Evolutionary conservation across 805 yeast species (phyloP).

Genomic region (Torulaspora microellipsoides): DNA sequence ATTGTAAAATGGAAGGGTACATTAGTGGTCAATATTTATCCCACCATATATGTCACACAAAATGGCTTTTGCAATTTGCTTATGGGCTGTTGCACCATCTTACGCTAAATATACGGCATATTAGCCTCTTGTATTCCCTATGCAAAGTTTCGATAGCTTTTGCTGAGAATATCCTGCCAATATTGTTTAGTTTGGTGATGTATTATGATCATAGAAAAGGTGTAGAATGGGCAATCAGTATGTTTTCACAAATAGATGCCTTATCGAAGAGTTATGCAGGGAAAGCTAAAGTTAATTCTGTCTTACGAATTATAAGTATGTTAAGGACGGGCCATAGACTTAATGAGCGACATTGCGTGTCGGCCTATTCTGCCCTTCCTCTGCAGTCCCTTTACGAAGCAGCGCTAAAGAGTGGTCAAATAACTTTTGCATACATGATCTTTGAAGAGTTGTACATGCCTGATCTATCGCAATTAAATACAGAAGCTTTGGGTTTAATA

Average conservation of each 20-base stretch:
- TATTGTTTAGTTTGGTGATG: constrained; percentile 12
- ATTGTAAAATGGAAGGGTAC: constrained; percentile 4
- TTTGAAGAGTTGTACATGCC: constrained; percentile 33
- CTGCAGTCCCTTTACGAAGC: constrained; percentile 9
- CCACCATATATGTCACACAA: not conserved
- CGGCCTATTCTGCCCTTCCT: constrained; percentile 22
- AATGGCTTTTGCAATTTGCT: constrained; percentile 12
- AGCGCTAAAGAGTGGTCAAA: constrained; percentile 18
- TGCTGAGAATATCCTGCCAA: constrained; percentile 8
- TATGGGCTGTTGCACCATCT: constrained; percentile 8
- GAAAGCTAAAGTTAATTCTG: constrained; percentile 10
- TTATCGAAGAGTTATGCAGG: constrained; percentile 7
- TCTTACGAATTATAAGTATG: constrained; percentile 27
- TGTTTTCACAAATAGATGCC: constrained; percentile 1
- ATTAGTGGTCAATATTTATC: not conserved
- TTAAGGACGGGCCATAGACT: constrained; percentile 25
- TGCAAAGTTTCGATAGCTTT: constrained; percentile 3
- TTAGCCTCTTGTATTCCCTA: constrained; percentile 6
- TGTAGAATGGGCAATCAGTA: constrained; percentile 11
- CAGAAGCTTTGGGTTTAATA: constrained; percentile 29
- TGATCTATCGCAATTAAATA: constrained; percentile 7
- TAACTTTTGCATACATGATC: constrained; percentile 33
- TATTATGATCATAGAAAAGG: constrained; percentile 13
- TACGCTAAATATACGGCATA: constrained; percentile 8
- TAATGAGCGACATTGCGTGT: constrained; percentile 13